Evolutionary conservation across 179 eudicot genomes (phyloP), one percentile per base, ranked within the genome.

Genomic region (Camellia oleifera): DNA sequence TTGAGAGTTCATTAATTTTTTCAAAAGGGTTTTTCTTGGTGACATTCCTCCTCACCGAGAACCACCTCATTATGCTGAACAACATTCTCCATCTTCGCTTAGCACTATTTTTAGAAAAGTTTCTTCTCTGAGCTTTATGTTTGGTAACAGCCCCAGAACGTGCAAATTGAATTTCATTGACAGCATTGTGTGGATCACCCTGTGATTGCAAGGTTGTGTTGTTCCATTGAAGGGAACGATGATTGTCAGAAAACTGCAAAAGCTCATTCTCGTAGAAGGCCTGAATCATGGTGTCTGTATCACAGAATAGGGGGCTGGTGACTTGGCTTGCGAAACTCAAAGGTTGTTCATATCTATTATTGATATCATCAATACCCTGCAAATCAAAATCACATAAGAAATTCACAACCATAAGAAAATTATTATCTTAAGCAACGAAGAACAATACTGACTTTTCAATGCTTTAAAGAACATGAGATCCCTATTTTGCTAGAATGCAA

Each of bases 21-120:
- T 46, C 61, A 32, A 72, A 45, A 45, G 62, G 53, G 26, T 46
- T 54, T 57, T 14, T 48, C 46, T 68, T 70, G 5, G 48, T 45
- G 52, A 53, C 45, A 11, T 79, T 64, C 64, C 77, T 63, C 68
- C 72, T 48, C 54, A 79, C 77, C 8, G 76, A 79, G 40, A 85
- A 81, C 88, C 83, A 80, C 60, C 79, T 82, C 20, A 82, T 73
- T 61, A 80, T 69, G 15, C 58, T 79, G 78, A 85, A 87, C 69
- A 85, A 78, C 89, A 87, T 78, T 79, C 78, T 89, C 93, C 92
- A 90, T 75, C 89, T 89, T 80, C 89, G 84, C 71, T 81, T 77
- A 78, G 89, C 93, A 50, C 73, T 79, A 20, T 54, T 42, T 60
- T 82, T 78, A 58, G 64, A 32, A 23, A 73, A 53, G 72, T 32